These are phyloP conservation scores for Jamesozyma hellenica DNA, from an alignment of 805 yeast species.

Conservation along the genomic window DNA sequence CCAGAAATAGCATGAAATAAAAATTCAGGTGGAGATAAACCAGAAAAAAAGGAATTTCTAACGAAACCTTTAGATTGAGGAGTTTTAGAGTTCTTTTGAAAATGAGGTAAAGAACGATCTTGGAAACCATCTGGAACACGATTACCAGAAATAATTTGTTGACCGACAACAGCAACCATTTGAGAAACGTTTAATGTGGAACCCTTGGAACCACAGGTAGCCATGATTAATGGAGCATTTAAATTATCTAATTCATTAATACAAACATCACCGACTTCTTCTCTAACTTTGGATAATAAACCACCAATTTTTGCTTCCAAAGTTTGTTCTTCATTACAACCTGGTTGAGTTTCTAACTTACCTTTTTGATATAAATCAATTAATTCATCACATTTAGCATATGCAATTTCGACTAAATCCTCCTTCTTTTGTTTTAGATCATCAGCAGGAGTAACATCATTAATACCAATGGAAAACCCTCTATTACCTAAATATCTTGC, in stretches of 20 bases:
- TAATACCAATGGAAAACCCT: conserved; percentile 95
- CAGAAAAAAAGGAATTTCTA: conserved; percentile 87
- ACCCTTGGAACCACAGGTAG: conserved; percentile 98
- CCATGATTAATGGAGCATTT: conserved; percentile 97
- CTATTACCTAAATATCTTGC: conserved; percentile 90
- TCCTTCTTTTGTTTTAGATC: conserved; percentile 73
- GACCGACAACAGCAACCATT: conserved; percentile 99
- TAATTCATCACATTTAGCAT: conserved; percentile 81
- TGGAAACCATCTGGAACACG: conserved; percentile 99
- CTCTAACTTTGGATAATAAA: conserved; percentile 89
- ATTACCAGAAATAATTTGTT: conserved; percentile 95
- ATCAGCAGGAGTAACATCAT: conserved; percentile 89
- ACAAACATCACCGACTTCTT: conserved; percentile 97
- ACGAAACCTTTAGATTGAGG: conserved; percentile 98
- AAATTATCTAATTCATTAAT: conserved; percentile 79
- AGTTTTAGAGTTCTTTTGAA: conserved; percentile 88
- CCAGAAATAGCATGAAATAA: conserved; percentile 98
- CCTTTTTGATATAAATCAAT: conserved; percentile 73
- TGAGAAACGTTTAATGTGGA: conserved; percentile 96
- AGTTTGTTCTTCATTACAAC: conserved; percentile 97
- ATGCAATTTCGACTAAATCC: conserved; percentile 81
- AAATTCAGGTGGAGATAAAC: conserved; percentile 93
- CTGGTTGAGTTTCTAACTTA: conserved; percentile 93
- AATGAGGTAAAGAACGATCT: conserved; percentile 95
- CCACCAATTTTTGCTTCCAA: conserved; percentile 97